A percentile compares a stretch with the other conserved stretches of the same genome.
These are phyloP conservation scores for Colletotrichum tropicale DNA, from an alignment of 2,329 filamentous ascomycete species.

Conservation along the genomic window DNA sequence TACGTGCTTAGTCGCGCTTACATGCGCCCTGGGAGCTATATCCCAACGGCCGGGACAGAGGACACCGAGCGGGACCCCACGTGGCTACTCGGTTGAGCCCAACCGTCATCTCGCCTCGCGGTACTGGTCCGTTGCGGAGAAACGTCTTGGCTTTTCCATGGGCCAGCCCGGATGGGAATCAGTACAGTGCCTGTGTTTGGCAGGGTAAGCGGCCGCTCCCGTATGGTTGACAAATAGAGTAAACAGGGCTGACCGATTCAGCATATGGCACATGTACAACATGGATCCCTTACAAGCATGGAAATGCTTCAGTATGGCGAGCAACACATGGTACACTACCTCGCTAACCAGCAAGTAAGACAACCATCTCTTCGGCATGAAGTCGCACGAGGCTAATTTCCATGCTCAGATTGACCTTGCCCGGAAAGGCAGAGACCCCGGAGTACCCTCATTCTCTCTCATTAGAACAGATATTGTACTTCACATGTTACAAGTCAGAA, in stretches of 20 bases:
- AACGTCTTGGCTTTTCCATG: constrained; percentile 18
- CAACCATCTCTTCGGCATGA: too few species aligned
- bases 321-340: constrained; percentile 15
- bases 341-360: constrained; percentile 6
- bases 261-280: constrained; percentile 23
- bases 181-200: constrained; percentile 20
- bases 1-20: constrained; percentile 18
- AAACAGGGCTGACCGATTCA: not conserved
- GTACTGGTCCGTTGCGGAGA: constrained; percentile 20
- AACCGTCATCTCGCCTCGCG: constrained; percentile 13
- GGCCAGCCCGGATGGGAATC: constrained; percentile 13
- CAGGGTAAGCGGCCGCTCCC: not conserved
- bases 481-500: constrained; percentile 20
- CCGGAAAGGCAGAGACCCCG: not conserved
- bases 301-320: constrained; percentile 22
- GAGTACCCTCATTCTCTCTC: not conserved
- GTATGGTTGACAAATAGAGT: not conserved
- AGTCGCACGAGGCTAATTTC: not conserved
- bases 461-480: constrained; percentile 14
- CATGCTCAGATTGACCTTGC: not conserved
- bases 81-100: constrained; percentile 11
- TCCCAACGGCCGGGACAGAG: constrained; percentile 8
- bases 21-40: constrained; percentile 18
- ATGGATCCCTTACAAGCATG: constrained; percentile 20
- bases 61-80: constrained; percentile 12